Evolutionary conservation across 192 early-diverging fungal genomes (phyloP), one percentile per base, ranked within the genome.

Genomic region (Gorgonomyces haynaldii): DNA sequence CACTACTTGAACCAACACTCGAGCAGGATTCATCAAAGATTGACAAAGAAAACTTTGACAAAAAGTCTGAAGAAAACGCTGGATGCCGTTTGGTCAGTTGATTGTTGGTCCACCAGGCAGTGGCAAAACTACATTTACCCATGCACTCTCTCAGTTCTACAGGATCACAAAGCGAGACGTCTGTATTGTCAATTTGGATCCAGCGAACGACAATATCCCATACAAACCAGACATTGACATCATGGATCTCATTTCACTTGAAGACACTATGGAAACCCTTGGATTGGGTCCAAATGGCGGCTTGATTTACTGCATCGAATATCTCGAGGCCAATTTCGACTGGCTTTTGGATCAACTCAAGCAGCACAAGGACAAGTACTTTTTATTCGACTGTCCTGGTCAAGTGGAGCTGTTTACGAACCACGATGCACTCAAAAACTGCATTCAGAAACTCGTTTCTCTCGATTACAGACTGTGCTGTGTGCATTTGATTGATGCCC

Each of bases 401-500:
- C 76, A 79, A 61, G 72, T 79, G 23, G 76, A 79, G 51, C 61
- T 79, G 22, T 75, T 65, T 32, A 73, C 72, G 32, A 63, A 76
- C 48, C 86, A 93, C 64, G 61, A 73, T 39, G 67, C 86, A 20
- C 73, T 97, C 46, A 81, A 84, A 45, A 75, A 81, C 32, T 78
- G 93, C 16, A 54, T 92, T 3, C 71, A 76, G 22, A 55, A 51
- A 36, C 64, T 97, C 6, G 47, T 41, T 37, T 76, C 81, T 62
- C 79, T 82, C 52, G 51, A 13, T 42, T 39, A 26, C 7, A 57
- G 82, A 66, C 66, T 95, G 8, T 81, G 79, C 30, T 81, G 81
- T 36, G 79, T 90, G 28, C 82, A 93, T 53, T 68, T 98, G 32
- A 82, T 92, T 1, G 91, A 98, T 53, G 79, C 95, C 0, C 86